phyloP scores from a whole-genome alignment of 1,139 yeast species.

The Yamadazyma siamensis region DNA sequence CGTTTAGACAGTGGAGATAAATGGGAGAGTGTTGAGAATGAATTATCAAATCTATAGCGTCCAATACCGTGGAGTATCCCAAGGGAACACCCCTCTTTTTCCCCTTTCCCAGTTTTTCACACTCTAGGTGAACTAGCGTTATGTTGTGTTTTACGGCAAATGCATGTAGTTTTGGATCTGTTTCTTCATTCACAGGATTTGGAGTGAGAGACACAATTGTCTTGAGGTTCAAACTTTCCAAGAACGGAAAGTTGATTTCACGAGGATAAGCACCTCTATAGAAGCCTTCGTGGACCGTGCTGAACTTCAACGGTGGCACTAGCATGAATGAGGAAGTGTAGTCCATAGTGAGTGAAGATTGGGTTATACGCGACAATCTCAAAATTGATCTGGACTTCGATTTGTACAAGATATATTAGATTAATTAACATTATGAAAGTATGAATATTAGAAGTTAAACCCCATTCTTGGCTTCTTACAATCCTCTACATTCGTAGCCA shows the following conservation, averaged over 20 bases:
- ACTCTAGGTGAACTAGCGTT: conserved; percentile 58
- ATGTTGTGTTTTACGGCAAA: conserved; percentile 52
- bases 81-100: conserved; percentile 80
- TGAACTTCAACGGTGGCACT: conserved; percentile 81
- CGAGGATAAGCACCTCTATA: conserved; percentile 89
- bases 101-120: conserved; percentile 66
- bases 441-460: neutral
- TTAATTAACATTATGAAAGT: neutral
- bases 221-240: conserved; percentile 61
- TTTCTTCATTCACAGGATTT: conserved; percentile 54
- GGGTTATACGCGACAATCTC: too few species aligned
- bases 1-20: conserved; percentile 83
- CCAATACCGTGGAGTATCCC: conserved; percentile 57
- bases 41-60: conserved; percentile 58
- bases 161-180: conserved; percentile 47
- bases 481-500: conserved; percentile 71
- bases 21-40: conserved; percentile 64
- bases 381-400: too few species aligned
- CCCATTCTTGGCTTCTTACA: conserved; percentile 37
- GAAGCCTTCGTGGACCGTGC: conserved; percentile 63
- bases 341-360: conserved; percentile 12
- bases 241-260: conserved; percentile 65
- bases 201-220: conserved; percentile 83
- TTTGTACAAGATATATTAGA: too few species aligned
- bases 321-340: conserved; percentile 35